phyloP scores from a whole-genome alignment of 148 eudicot genomes.

The Silene latifolia region DNA sequence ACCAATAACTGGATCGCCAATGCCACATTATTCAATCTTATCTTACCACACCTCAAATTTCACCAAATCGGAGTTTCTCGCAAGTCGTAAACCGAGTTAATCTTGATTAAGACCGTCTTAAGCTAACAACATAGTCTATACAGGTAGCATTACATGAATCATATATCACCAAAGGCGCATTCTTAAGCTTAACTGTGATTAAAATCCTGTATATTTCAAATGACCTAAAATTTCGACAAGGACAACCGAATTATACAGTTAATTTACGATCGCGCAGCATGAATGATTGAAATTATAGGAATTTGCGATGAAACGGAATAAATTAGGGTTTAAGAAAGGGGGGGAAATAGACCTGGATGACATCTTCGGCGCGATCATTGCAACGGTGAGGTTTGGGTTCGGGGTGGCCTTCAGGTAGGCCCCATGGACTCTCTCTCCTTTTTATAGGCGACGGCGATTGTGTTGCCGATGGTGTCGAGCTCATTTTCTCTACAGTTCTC shows the following conservation, averaged over 20 bases:
- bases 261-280: background rate
- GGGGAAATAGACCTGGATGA: constrained; percentile 50
- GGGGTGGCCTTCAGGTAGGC: constrained; percentile 44
- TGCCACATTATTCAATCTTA: too few species aligned
- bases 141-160: too few species aligned
- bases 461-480: background rate
- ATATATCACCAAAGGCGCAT: background rate
- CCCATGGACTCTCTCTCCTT: constrained; percentile 94
- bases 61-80: background rate
- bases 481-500: background rate
- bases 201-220: background rate
- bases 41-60: background rate
- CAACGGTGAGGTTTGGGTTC: constrained; percentile 83
- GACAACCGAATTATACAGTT: background rate
- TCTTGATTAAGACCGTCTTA: too few species aligned
- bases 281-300: background rate
- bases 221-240: background rate
- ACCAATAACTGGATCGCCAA: background rate
- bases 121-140: background rate
- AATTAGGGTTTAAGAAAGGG: constrained; percentile 13
- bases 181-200: background rate
- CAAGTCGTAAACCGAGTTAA: background rate
- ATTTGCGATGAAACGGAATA: background rate
- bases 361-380: constrained; percentile 92
- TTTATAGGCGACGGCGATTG: constrained; percentile 38